Base-by-base conservation (phyloP, 208 protist genomes). In the Trypanosoma brucei region DNA sequence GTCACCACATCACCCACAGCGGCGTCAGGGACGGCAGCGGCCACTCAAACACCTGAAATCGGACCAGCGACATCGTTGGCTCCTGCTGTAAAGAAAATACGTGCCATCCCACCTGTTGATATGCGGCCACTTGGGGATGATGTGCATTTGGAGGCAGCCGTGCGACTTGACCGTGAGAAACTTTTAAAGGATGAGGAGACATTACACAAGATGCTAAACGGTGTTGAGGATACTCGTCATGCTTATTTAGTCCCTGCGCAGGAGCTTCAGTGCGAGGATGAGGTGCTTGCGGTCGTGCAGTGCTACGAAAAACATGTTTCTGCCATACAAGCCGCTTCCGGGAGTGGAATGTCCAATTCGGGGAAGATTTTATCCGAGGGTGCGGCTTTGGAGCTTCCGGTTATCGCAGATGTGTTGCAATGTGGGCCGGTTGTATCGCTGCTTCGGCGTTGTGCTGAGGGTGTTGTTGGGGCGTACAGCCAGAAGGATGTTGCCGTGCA, bases 171-270 rank as follows among this genome's bases (percentile, higher is more conserved):
- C n/a, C 83, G 88, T 6, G 73, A 50, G 34, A 82, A 79, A 62
- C 35, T 92, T 31, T 65, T 91, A n/a, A 65, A 81, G 68, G 56
- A 75, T 1, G 85, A 90, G 58, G 74, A 71, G 51, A n/a, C 45
- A 22, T 63, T 95, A 11, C 88, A 95, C 68, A 55, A 72, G 54
- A 45, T 65, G 2, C 81, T 95, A 2, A 70, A 91, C 37, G 65
- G 74, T 11, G 79, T 95, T 46, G 88, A 95, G 65, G 71, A 91
- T 39, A 91, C 81, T 6, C 76, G 86, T 7, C 77, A 86, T 42
- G 65, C 71, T 5, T 95, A 92, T 61, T 45, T 95, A 2, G 73
- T 87, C 35, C 79, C 80, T 2, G 75, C 85, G 9, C 61, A 53
- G n/a, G 65, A 79, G 31, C 51, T 92, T 38, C 50, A 56, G 33